Evolutionary conservation across 2,329 filamentous ascomycete species (phyloP).

Genomic region (Calonectria honghensis): DNA sequence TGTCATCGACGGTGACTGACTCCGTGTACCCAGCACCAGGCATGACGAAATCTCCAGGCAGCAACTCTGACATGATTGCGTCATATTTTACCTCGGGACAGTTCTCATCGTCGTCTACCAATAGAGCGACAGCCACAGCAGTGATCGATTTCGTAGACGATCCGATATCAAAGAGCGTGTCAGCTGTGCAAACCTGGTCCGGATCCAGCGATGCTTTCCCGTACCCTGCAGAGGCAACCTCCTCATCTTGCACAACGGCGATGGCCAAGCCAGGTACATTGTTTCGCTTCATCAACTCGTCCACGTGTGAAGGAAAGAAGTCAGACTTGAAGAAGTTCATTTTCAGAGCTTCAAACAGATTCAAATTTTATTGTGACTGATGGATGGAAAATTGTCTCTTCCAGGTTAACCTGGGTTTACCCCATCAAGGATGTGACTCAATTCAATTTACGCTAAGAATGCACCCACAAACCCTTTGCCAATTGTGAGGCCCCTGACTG

Average conservation of each 20-base stretch:
- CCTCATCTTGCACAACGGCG: constrained; percentile 46
- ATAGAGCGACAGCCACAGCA: constrained; percentile 51
- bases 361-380: background rate
- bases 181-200: constrained; percentile 43
- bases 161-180: constrained; percentile 56
- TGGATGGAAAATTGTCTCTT: background rate
- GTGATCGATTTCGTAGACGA: constrained; percentile 55
- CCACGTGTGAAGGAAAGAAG: constrained; percentile 42
- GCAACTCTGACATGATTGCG: constrained; percentile 49
- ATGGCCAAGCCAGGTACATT: constrained; percentile 53
- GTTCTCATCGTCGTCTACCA: constrained; percentile 50
- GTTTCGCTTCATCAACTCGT: constrained; percentile 45
- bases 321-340: constrained; percentile 48
- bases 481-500: background rate
- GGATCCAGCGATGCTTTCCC: constrained; percentile 49
- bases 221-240: constrained; percentile 49
- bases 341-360: background rate
- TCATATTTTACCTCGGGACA: constrained; percentile 52
- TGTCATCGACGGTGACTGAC: constrained; percentile 51
- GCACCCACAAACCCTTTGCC: background rate
- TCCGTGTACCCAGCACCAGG: constrained; percentile 44
- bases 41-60: constrained; percentile 56
- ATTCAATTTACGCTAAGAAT: background rate
- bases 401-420: background rate
- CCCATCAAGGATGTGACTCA: background rate